Conservation (phyloP, 257 asterid species). For the Oldenlandia corymbosa region DNA sequence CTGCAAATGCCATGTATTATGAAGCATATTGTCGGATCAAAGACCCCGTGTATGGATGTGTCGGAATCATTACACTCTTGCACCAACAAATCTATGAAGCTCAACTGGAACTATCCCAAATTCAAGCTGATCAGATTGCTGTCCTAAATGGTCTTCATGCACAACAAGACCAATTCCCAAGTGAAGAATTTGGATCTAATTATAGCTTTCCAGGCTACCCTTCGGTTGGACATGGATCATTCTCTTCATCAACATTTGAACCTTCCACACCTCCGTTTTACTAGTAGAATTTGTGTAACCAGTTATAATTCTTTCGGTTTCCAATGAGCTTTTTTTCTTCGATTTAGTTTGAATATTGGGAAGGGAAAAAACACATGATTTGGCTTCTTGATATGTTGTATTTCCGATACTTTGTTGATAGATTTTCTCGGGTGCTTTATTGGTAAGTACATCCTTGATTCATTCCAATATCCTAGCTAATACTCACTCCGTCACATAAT, state of each 20-base stretch:
- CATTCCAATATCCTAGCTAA: no score
- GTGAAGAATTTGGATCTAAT: background rate
- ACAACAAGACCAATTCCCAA: no score
- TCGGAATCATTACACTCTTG: slow-evolving; percentile 38
- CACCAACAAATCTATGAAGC: slow-evolving; percentile 38
- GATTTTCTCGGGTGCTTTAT: no score
- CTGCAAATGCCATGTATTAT: slow-evolving; percentile 48
- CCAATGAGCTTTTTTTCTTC: no score
- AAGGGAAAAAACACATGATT: no score
- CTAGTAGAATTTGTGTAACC: background rate
- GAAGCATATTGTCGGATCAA: slow-evolving; percentile 57
- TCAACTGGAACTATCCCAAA: slow-evolving; percentile 40
- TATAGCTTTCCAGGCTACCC: background rate
- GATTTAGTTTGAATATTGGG: no score
- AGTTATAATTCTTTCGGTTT: no score
- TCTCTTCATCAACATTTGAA: background rate
- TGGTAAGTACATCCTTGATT: no score
- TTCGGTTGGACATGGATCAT: background rate
- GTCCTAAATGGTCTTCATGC: slow-evolving; percentile 1
- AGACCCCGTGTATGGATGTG: slow-evolving; percentile 64
- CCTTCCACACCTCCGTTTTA: slow-evolving; percentile 10
- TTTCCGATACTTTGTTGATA: no score
- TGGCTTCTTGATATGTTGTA: no score
- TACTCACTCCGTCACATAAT: no score
- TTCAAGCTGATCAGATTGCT: slow-evolving; percentile 43